Conservation (phyloP, 805 yeast species). For the Metschnikowia reukaufii region DNA sequence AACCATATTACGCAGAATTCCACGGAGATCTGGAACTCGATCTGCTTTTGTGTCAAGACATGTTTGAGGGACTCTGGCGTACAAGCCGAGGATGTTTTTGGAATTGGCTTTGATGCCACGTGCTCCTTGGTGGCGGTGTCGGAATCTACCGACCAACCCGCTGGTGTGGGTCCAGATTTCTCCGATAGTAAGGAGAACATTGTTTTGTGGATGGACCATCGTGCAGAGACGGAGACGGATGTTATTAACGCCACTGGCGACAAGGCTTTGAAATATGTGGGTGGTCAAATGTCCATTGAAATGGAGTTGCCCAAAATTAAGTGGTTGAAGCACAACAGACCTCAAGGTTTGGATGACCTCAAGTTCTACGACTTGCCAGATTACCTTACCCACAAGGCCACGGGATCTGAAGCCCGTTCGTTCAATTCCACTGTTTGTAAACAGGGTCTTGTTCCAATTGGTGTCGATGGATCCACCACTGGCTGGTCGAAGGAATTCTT, state of each 20-base stretch:
- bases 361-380: constrained; percentile 94
- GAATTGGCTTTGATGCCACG: constrained; percentile 96
- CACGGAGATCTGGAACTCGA: constrained; percentile 87
- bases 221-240: constrained; percentile 81
- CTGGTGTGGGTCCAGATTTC: constrained; percentile 93
- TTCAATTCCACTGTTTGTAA: constrained; percentile 92
- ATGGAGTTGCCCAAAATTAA: constrained; percentile 97
- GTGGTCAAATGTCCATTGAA: constrained; percentile 96
- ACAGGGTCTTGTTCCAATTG: constrained; percentile 91
- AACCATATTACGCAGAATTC: constrained; percentile 82
- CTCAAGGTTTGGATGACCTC: constrained; percentile 55
- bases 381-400: constrained; percentile 86
- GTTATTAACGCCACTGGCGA: constrained; percentile 80
- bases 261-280: constrained; percentile 83
- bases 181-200: constrained; percentile 71
- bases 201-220: constrained; percentile 97
- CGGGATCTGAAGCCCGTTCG: constrained; percentile 83
- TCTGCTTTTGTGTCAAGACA: constrained; percentile 76
- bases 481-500: constrained; percentile 93
- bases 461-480: constrained; percentile 78
- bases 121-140: constrained; percentile 87
- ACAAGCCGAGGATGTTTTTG: constrained; percentile 65
- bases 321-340: constrained; percentile 89
- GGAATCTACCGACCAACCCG: constrained; percentile 63
- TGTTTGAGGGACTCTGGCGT: constrained; percentile 75